A percentile compares a stretch with the other conserved stretches of the same genome.
Evolutionary conservation across 306 rosid genomes (phyloP).

Genomic region (Acacia acuminata): DNA sequence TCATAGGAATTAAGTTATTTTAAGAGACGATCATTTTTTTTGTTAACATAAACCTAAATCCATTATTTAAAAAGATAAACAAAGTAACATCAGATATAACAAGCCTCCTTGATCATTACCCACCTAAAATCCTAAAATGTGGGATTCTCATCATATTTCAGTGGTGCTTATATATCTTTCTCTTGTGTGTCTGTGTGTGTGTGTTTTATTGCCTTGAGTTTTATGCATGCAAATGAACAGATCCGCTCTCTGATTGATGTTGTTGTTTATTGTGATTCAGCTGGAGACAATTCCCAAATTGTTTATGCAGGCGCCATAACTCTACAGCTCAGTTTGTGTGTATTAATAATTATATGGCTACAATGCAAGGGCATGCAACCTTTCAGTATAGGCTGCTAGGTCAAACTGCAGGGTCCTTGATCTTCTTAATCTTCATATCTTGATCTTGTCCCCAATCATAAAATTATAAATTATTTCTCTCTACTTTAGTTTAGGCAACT

Average conservation of each 20-base stretch:
- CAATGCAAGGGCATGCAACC: slow-evolving; percentile 22
- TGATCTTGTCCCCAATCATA: slow-evolving; percentile 18
- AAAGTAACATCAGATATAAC: no score
- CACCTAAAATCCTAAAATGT: no score
- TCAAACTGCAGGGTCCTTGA: slow-evolving; percentile 17
- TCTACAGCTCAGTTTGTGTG: slow-evolving; percentile 33
- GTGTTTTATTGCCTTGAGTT: neutral
- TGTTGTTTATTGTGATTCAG: neutral
- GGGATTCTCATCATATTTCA: neutral
- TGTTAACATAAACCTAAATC: no score
- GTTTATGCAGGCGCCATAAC: slow-evolving; percentile 27
- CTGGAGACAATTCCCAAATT: neutral
- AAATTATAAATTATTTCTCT: slow-evolving; percentile 20
- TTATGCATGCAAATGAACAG: neutral
- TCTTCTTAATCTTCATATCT: slow-evolving; percentile 1
- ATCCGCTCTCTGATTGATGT: neutral
- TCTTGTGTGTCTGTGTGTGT: neutral
- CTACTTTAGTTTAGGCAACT: slow-evolving; percentile 19
- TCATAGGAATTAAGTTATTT: no score
- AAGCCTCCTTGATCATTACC: no score
- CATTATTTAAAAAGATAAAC: no score
- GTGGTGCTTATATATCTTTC: neutral
- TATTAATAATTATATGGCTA: neutral
- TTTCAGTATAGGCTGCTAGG: neutral
- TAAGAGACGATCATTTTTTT: no score